A percentile compares a stretch with the other conserved stretches of the same genome.
Conservation (phyloP, 2,329 filamentous ascomycete genomes). For the Ceratocystiopsis sp. region DNA sequence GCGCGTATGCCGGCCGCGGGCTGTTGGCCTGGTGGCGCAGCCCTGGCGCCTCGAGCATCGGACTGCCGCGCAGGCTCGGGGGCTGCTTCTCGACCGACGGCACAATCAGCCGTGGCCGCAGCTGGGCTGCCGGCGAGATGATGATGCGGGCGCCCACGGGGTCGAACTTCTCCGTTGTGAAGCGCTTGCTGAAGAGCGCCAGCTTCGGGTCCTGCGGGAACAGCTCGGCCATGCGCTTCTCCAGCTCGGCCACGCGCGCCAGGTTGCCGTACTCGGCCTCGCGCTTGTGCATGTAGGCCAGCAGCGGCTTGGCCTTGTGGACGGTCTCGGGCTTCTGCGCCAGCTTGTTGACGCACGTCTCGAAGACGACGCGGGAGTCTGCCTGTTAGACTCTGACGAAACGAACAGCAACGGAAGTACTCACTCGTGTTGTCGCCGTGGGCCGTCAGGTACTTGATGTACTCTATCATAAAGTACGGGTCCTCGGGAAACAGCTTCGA, state of each 20-base stretch:
- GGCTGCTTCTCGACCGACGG: constrained; percentile 31
- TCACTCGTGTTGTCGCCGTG: constrained; percentile 87
- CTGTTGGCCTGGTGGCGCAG: constrained; percentile 3
- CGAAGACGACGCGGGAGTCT: constrained; percentile 93
- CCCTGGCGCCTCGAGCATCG: constrained; percentile 14
- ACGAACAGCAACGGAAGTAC: constrained; percentile 17
- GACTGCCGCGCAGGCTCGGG: constrained; percentile 27
- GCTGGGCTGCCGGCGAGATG: constrained; percentile 64
- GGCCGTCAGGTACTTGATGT: constrained; percentile 83
- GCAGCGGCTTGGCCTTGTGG: constrained; percentile 66
- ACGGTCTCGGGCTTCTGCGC: constrained; percentile 58
- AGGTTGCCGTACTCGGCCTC: constrained; percentile 91
- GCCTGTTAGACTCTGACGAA: too few relatives aligned
- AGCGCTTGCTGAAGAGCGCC: constrained; percentile 59
- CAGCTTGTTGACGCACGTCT: constrained; percentile 76
- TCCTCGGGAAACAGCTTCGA: constrained; percentile 88
- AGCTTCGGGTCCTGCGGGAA: constrained; percentile 76
- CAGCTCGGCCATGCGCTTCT: constrained; percentile 84
- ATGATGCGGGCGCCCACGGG: constrained; percentile 68
- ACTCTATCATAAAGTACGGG: constrained; percentile 84
- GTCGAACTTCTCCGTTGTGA: constrained; percentile 58
- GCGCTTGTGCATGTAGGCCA: constrained; percentile 85
- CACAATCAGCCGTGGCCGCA: constrained; percentile 39
- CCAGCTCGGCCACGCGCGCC: constrained; percentile 75
- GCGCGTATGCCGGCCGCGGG: constrained; percentile 15